phyloP scores from a whole-genome alignment of 2,329 filamentous ascomycete species.

The Ophiostoma piceae region DNA sequence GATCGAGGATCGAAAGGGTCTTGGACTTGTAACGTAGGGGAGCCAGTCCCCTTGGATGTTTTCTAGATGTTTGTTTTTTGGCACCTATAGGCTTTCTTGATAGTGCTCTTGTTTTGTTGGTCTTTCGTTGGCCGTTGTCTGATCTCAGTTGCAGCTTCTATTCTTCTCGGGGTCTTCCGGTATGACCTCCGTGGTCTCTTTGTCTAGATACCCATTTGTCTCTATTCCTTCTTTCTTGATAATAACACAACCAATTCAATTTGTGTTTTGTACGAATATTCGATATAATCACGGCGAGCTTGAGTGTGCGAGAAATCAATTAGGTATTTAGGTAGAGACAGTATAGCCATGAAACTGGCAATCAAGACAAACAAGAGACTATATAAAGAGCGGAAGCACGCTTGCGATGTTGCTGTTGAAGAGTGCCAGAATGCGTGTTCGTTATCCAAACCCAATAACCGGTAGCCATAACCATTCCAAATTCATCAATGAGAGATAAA shows the following conservation, averaged over 20 bases:
- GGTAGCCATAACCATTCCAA: background rate
- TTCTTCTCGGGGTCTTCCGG: slow-evolving; percentile 21
- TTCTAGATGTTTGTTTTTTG: background rate
- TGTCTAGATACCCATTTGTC: slow-evolving; percentile 26
- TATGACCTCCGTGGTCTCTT: slow-evolving; percentile 24
- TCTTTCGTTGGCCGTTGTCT: background rate
- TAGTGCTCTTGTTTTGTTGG: background rate
- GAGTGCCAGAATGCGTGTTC: background rate
- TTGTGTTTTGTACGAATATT: background rate
- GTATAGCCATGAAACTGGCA: background rate
- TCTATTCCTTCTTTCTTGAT: background rate
- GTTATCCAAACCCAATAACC: background rate
- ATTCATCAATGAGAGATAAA: background rate
- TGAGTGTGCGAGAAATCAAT: background rate
- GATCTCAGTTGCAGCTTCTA: background rate
- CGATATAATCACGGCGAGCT: background rate
- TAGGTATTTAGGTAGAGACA: background rate
- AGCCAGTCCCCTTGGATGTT: background rate
- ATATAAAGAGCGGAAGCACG: background rate
- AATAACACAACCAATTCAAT: background rate
- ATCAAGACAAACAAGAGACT: background rate
- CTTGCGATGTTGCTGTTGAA: slow-evolving; percentile 3
- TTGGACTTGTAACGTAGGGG: background rate
- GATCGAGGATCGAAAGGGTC: background rate
- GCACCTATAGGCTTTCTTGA: background rate